Percentiles rank a stretch among this genome's conserved stretches.
These are phyloP conservation scores for Colletotrichum camelliae DNA, from an alignment of 2,329 filamentous ascomycete genomes.

Conservation along the genomic window DNA sequence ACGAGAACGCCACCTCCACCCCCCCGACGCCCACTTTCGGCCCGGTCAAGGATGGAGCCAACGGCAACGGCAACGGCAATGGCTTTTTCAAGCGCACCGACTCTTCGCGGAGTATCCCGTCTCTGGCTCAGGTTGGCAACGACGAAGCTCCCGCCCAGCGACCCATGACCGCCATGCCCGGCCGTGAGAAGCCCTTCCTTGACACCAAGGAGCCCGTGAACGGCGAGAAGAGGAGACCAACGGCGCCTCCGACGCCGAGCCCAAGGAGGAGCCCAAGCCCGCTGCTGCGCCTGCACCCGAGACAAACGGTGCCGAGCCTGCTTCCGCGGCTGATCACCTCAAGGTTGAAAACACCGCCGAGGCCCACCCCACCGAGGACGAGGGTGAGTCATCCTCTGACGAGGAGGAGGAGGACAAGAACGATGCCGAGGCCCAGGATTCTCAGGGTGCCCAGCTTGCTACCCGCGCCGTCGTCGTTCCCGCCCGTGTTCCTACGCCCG, in stretches of 20 bases:
- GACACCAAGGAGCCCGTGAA: background rate
- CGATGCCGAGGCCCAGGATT: background rate
- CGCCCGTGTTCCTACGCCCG: slow-evolving; percentile 4
- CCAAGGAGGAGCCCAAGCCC: background rate
- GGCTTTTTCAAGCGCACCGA: slow-evolving; percentile 16
- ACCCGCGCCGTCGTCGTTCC: slow-evolving; percentile 13
- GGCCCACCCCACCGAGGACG: slow-evolving; percentile 2
- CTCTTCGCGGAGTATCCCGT: slow-evolving; percentile 11
- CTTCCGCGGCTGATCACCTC: background rate
- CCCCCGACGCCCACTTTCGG: slow-evolving; percentile 17
- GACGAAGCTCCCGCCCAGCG: background rate
- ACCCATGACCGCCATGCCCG: slow-evolving; percentile 18
- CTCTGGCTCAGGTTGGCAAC: slow-evolving; percentile 3
- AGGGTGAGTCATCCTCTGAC: slow-evolving; percentile 11
- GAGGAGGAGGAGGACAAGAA: slow-evolving; percentile 13
- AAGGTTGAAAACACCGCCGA: slow-evolving; percentile 1
- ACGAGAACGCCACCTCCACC: slow-evolving; percentile 12
- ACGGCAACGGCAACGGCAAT: background rate
- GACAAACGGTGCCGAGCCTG: background rate
- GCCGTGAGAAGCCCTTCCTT: slow-evolving; percentile 6
- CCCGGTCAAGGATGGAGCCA: slow-evolving; percentile 7
- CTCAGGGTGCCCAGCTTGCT: slow-evolving; percentile 14
- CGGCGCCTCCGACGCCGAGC: background rate
- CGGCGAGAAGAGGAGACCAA: background rate
- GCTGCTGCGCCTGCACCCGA: background rate